A percentile compares a stretch with the other conserved stretches of the same genome.
Evolutionary conservation across 495 filamentous ascomycete species (phyloP).

Genomic region (Evernia prunastri): DNA sequence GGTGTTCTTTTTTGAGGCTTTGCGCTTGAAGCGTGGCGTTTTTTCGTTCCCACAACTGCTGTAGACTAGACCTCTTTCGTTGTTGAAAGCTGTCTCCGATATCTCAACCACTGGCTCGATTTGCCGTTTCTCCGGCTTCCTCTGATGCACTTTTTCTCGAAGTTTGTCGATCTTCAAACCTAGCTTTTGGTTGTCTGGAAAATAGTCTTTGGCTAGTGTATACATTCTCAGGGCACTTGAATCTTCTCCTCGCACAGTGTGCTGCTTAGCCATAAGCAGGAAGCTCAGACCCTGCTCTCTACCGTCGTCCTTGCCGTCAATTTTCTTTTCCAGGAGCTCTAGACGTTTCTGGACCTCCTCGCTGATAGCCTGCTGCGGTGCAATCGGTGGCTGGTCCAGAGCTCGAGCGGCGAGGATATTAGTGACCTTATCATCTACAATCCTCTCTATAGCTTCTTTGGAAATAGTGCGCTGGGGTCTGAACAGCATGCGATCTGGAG

Average conservation of each 20-base stretch:
- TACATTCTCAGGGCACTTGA: conserved; percentile 77
- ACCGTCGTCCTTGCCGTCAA: conserved; percentile 68
- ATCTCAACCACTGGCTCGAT: conserved; percentile 23
- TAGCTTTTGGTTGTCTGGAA: conserved; percentile 81
- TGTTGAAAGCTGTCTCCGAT: background rate
- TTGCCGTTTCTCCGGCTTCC: background rate
- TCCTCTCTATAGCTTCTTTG: conserved; percentile 75
- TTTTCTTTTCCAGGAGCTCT: conserved; percentile 75
- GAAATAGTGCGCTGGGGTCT: conserved; percentile 44
- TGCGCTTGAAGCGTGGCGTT: background rate
- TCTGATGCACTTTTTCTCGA: conserved; percentile 49
- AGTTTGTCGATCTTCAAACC: conserved; percentile 66
- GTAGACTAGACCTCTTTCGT: background rate
- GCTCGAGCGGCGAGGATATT: conserved; percentile 69
- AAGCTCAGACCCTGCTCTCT: conserved; percentile 76
- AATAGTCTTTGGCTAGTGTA: conserved; percentile 72
- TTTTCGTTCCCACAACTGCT: background rate
- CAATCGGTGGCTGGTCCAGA: conserved; percentile 43
- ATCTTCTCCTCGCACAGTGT: conserved; percentile 75
- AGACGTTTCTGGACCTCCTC: conserved; percentile 74
- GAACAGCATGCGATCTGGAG: conserved; percentile 4
- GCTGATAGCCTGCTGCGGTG: conserved; percentile 53
- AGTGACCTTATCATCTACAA: conserved; percentile 84
- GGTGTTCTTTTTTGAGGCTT: conserved; percentile 19
- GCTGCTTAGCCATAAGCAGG: conserved; percentile 85